Base-by-base conservation (phyloP, 202 grass and related monocot species). In the Setaria viridis region DNA sequence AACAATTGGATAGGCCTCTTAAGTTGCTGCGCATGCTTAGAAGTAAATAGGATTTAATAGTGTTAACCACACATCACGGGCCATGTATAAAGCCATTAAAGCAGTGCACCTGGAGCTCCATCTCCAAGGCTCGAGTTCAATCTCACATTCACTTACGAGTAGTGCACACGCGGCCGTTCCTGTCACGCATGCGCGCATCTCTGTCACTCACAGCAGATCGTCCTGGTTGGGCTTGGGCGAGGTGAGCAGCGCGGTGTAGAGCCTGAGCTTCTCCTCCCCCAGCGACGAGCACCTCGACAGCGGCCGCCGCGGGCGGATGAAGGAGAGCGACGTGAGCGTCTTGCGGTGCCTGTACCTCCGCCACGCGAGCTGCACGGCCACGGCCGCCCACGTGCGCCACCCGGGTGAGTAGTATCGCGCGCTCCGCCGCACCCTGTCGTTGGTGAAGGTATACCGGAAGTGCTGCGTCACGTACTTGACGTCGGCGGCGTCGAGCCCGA, bases 321-420 rank as follows among this genome's bases (percentile, higher is more conserved):
- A 94, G 0, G 93, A 92, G 0, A 95, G 86, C 59, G 96, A 99
- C 13, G 80, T 86, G 3, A 99, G 84, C 62, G 93, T 95, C 87
- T 89, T 91, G 72, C 96, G 90, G 82, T 94, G 93, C 90, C 64
- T 89, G 86, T 92, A 94, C 11, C 91, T 33, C 0, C 93, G 75
- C 96, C 96, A 99, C 8, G 91, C 91, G 15, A 98, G 88, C 78
- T 98, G 96, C 76, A 98, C 84, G 12, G 96, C 91, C 35, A 98
- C 96, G 62, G 91, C 93, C 4, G 96, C 96, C 96, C 96, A 98
- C 15, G 91, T 98, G 9, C 96, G 89, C 96, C 96, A 98, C 48
- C 93, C 93, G 0, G 88, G 91, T 2, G 96, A 98, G 86, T 98
- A 98, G 88, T 98, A 98, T 5, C 96, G 87, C 48, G 90, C 96